Conservation (phyloP, 306 rosid species). For the Ceratonia siliqua region DNA sequence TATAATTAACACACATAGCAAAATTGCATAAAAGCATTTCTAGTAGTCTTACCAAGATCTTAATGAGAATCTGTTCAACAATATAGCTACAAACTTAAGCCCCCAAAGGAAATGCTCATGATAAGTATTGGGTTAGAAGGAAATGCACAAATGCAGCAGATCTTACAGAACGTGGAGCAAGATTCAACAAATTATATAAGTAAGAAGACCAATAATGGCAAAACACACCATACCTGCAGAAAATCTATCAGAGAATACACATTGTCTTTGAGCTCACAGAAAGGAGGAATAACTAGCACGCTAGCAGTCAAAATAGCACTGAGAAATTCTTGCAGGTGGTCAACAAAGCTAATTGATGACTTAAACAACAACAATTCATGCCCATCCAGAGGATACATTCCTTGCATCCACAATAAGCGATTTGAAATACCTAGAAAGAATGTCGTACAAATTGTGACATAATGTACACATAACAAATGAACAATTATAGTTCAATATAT, state of each 20-base stretch:
- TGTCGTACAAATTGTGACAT: conserved; percentile 18
- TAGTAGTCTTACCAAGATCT: neutral
- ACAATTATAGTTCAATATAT: neutral
- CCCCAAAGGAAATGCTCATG: neutral
- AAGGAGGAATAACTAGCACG: conserved; percentile 83
- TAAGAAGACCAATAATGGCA: conserved; percentile 19
- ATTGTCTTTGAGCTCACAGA: conserved; percentile 53
- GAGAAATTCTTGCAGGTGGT: conserved; percentile 92
- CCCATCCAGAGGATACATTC: conserved; percentile 59
- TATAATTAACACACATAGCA: neutral
- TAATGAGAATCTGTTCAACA: neutral
- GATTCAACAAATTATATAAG: neutral
- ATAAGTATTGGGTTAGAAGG: neutral
- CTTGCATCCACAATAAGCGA: conserved; percentile 91
- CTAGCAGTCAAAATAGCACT: conserved; percentile 67
- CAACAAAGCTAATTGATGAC: conserved; percentile 81
- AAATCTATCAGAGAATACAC: conserved; percentile 59
- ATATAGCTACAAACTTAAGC: neutral
- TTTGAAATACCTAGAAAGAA: conserved; percentile 70
- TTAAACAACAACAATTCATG: conserved; percentile 75
- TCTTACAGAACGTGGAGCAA: conserved; percentile 8
- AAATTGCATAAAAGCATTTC: conserved; percentile 23
- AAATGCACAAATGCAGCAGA: neutral
- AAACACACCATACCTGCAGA: conserved; percentile 55
- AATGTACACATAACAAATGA: neutral